A percentile compares a stretch with the other conserved stretches of the same genome.
phyloP scores from a whole-genome alignment of 2,329 filamentous ascomycete genomes.

The Thelonectria rubi region DNA sequence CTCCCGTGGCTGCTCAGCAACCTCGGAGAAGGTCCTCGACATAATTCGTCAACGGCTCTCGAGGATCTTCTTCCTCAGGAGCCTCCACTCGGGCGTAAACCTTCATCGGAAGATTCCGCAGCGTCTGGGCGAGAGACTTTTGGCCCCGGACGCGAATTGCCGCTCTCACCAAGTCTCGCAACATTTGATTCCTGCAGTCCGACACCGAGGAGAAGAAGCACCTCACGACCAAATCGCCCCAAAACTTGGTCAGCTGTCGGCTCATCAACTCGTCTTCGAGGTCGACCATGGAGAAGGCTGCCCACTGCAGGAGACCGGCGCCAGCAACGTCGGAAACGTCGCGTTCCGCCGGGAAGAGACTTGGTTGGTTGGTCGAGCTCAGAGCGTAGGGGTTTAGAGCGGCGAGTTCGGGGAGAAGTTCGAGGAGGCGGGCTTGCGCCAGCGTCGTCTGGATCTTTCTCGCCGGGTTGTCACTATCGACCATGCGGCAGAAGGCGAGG shows the following conservation, averaged over 20 bases:
- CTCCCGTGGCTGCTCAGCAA: no score
- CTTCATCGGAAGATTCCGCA: no score
- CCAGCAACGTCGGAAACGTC: no score
- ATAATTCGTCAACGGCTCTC: no score
- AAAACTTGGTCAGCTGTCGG: slow-evolving; percentile 53
- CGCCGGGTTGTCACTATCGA: background rate
- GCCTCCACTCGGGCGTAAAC: no score
- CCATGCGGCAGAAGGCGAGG: background rate
- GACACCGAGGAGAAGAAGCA: no score
- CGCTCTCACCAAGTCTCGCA: no score
- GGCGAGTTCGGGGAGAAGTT: slow-evolving; percentile 60
- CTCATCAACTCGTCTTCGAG: slow-evolving; percentile 60
- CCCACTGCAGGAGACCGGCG: slow-evolving; percentile 59
- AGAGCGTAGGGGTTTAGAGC: slow-evolving; percentile 56
- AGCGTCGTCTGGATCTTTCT: slow-evolving; percentile 44
- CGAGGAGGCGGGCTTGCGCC: slow-evolving; percentile 62
- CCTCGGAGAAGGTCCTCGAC: no score
- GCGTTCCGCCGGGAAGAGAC: slow-evolving; percentile 45
- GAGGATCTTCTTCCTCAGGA: no score
- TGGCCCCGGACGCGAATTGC: no score
- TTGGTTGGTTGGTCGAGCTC: slow-evolving; percentile 48
- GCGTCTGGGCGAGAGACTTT: no score
- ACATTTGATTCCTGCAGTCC: no score
- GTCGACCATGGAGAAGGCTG: slow-evolving; percentile 61
- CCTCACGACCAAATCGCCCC: background rate